These are phyloP conservation scores for Panellus pusillus DNA, from an alignment of 768 basidiomycete genomes.

Conservation along the genomic window DNA sequence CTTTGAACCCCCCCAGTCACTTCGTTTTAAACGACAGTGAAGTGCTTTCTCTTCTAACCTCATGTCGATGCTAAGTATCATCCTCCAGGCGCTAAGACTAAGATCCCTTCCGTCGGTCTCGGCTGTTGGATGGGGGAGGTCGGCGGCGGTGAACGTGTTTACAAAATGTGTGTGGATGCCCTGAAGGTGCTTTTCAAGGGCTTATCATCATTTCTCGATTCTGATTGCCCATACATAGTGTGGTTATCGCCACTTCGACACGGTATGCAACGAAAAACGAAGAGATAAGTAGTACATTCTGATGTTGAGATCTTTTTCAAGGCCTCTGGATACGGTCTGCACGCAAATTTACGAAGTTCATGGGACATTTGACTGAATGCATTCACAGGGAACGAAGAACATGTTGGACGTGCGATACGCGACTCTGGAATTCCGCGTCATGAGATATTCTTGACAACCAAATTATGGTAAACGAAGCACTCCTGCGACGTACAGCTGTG, in stretches of 20 bases:
- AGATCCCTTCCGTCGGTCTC: neutral
- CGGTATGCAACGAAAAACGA: neutral
- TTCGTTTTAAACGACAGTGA: neutral
- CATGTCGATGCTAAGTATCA: too few relatives aligned
- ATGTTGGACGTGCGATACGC: conserved; percentile 46
- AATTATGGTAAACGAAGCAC: conserved; percentile 30
- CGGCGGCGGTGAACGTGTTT: conserved; percentile 28
- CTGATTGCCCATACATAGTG: conserved; percentile 13
- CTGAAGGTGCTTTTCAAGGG: neutral
- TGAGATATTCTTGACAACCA: conserved; percentile 52
- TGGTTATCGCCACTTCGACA: conserved; percentile 43
- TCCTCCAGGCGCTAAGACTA: too few relatives aligned
- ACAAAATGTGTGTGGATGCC: conserved; percentile 6
- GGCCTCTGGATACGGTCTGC: conserved; percentile 31
- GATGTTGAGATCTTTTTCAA: neutral
- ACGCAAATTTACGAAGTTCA: neutral
- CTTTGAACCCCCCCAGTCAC: neutral
- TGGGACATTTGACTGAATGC: neutral
- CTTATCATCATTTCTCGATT: neutral
- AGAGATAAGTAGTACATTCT: neutral
- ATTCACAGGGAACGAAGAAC: conserved; percentile 41
- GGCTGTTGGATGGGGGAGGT: conserved; percentile 24
- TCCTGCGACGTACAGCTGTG: too few relatives aligned
- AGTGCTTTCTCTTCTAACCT: too few relatives aligned
- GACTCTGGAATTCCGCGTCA: conserved; percentile 45